Evolutionary conservation across 192 early-diverging fungal species (phyloP), one percentile per base, ranked within the genome.

Genomic region (Backusella westeae): DNA sequence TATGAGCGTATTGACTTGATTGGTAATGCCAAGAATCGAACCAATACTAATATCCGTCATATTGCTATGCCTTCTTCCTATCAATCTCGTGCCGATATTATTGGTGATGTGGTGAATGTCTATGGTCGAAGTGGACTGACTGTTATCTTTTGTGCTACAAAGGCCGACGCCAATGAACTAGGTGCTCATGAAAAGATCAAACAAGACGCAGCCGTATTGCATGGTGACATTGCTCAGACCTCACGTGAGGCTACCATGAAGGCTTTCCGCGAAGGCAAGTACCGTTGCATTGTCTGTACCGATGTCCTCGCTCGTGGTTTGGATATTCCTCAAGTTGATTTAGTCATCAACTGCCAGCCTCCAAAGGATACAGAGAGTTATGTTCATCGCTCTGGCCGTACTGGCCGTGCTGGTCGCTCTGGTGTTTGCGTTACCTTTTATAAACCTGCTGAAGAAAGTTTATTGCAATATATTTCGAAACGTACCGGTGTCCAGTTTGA

Each of bases 341-440:
- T 99, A 39, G 97, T 99, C 23, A 95, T 99, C 86, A 98, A 99
- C 85, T 92, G 92, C 76, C 95, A 98, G 77, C 96, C 96, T 56
- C 96, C 96, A 71, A 89, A 90, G 80, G 96, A 99, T 82, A 88
- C 96, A 29, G 96, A 99, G 80, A 90, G 92, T 21, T 99, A 98
- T 82, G 95, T 99, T 52, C 97, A 99, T 85, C 92, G 97, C 68
- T 94, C 93, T 46, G 97, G 97, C 19, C 90, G 97, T 81, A 98
- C 96, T 1, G 97, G 96, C 29, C 95, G 97, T 84, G 95, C 96
- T 46, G 94, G 95, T 49, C 92, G 91, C 44, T 89, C 86, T 34
- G 96, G 97, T 46, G 85, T 90, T 12, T 98, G 96, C 78, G 93
- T 99, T 36, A 98, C 96, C 21, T 98, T 97, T 84, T 97, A 91